Conservation (phyloP, 495 filamentous ascomycete species). For the Xylaria bambusicola region DNA sequence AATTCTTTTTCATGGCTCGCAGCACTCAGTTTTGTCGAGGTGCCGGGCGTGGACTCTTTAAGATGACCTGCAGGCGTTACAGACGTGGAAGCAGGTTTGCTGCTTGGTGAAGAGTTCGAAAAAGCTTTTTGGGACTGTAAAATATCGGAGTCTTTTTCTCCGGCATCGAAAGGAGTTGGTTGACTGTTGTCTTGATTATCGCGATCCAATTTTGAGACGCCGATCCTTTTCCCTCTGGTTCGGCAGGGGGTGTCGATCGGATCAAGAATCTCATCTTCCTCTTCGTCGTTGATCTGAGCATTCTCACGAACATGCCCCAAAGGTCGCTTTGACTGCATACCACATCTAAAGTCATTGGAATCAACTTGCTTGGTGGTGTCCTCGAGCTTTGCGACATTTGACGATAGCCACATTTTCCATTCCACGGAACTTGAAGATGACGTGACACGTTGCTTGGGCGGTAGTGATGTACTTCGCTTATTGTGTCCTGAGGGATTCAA, state of each 20-base stretch:
- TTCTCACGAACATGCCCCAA: slow-evolving; percentile 60
- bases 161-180: slow-evolving; percentile 16
- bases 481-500: slow-evolving; percentile 24
- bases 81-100: background rate
- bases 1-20: background rate
- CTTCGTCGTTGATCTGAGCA: slow-evolving; percentile 59
- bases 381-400: slow-evolving; percentile 53
- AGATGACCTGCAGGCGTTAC: background rate
- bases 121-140: background rate
- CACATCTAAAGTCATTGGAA: slow-evolving; percentile 36
- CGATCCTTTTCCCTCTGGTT: background rate
- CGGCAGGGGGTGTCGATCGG: background rate
- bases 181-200: slow-evolving; percentile 17
- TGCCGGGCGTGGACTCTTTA: background rate
- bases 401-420: slow-evolving; percentile 57
- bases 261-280: slow-evolving; percentile 1
- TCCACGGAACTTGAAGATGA: slow-evolving; percentile 50
- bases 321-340: slow-evolving; percentile 37
- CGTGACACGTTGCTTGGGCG: slow-evolving; percentile 35
- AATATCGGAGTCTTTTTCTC: background rate
- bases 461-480: slow-evolving; percentile 25
- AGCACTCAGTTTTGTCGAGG: background rate
- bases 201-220: slow-evolving; percentile 17
- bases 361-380: slow-evolving; percentile 29
- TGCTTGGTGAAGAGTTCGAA: background rate